Conservation (phyloP, 805 yeast genomes). For the Spathaspora sp. region DNA sequence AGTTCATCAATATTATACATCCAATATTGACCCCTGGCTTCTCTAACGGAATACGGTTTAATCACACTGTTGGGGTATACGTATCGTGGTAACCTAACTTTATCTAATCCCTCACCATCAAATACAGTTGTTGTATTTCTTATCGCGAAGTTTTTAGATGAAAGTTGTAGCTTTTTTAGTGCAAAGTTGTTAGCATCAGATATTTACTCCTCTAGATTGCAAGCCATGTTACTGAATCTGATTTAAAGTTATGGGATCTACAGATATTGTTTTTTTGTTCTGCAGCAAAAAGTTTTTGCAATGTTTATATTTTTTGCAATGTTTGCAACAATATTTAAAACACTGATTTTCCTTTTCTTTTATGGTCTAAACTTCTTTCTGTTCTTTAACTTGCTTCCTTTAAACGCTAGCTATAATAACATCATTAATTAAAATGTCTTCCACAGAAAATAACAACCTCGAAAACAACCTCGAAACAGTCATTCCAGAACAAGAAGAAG, state of each 20-base stretch:
- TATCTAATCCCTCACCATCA: constrained; percentile 72
- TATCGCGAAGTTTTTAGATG: no score
- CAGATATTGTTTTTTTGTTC: no score
- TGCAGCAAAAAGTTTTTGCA: no score
- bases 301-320: not conserved
- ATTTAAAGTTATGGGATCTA: no score
- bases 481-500: no score
- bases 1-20: constrained; percentile 83
- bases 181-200: no score
- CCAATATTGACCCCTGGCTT: constrained; percentile 94
- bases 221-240: no score
- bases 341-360: not conserved
- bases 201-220: no score
- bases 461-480: not conserved
- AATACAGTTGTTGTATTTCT: constrained; percentile 88
- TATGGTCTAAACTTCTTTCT: constrained; percentile 6
- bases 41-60: constrained; percentile 70
- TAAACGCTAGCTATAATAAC: constrained; percentile 5
- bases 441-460: not conserved
- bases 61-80: constrained; percentile 69
- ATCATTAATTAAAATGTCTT: constrained; percentile 1
- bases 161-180: no score
- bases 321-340: not conserved
- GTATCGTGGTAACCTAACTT: constrained; percentile 79
- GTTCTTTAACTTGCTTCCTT: constrained; percentile 8